A percentile compares a stretch with the other conserved stretches of the same genome.
Conservation (phyloP, 352 stramenopile genomes). For the Globisporangium barbulae region DNA sequence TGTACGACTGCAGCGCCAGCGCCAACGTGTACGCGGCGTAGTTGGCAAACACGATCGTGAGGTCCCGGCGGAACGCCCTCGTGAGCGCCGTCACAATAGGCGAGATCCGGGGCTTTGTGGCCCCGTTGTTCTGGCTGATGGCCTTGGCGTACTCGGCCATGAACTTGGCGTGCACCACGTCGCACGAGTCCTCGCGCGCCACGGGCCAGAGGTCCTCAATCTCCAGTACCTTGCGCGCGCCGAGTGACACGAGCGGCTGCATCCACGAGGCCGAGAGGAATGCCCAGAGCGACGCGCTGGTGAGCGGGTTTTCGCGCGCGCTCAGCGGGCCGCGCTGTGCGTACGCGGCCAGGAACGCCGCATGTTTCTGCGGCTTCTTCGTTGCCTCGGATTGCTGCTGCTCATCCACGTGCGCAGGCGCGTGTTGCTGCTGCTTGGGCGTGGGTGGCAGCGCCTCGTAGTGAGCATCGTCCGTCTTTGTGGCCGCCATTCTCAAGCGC, state of each 20-base stretch:
- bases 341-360: conserved; percentile 4
- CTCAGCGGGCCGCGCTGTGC: conserved; percentile 18
- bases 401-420: too few relatives aligned
- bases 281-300: conserved; percentile 24
- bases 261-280: conserved; percentile 29
- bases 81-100: conserved; percentile 1
- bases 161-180: conserved; percentile 9
- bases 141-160: conserved; percentile 6
- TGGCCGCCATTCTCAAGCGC: background rate
- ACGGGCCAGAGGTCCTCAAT: conserved; percentile 13
- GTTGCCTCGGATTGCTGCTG: background rate
- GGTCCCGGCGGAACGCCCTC: conserved; percentile 1
- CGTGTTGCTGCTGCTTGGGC: background rate
- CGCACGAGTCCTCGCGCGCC: conserved; percentile 8
- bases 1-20: conserved; percentile 19
- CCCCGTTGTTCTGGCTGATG: background rate
- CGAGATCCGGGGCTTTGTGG: background rate
- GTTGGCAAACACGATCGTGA: conserved; percentile 7
- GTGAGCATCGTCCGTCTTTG: background rate
- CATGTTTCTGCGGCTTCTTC: background rate
- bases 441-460: conserved; percentile 5
- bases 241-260: conserved; percentile 35
- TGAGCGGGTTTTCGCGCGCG: conserved; percentile 25
- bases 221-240: conserved; percentile 17
- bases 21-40: conserved; percentile 12